Evolutionary conservation across 2,329 filamentous ascomycete genomes (phyloP).

Genomic region (Phoma herbarum): DNA sequence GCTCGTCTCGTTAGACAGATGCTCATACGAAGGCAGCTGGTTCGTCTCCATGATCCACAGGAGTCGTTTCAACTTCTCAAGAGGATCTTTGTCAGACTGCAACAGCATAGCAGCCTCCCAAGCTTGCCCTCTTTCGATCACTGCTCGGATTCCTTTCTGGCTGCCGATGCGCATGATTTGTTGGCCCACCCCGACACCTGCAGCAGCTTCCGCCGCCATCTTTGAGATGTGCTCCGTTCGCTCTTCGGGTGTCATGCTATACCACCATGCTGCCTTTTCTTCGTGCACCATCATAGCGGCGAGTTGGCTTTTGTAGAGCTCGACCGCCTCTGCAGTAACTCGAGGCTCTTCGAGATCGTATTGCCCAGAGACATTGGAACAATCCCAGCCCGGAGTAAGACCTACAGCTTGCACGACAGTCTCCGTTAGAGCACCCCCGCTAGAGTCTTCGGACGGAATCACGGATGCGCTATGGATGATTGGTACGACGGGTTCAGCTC

Average conservation of each 20-base stretch:
- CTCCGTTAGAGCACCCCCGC: not conserved
- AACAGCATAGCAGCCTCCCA: slow-evolving; percentile 31
- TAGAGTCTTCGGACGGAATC: not conserved
- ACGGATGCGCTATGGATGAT: not conserved
- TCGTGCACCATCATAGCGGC: not conserved
- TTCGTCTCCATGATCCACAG: slow-evolving; percentile 29
- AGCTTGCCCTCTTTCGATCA: slow-evolving; percentile 21
- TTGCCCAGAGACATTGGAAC: not conserved
- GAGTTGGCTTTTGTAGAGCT: slow-evolving; percentile 11
- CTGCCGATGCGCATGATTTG: slow-evolving; percentile 22
- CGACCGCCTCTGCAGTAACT: slow-evolving; percentile 2
- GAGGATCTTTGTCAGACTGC: slow-evolving; percentile 23
- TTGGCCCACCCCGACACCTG: slow-evolving; percentile 9
- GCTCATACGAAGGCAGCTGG: slow-evolving; percentile 34
- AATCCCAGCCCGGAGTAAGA: not conserved
- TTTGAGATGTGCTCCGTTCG: slow-evolving; percentile 9
- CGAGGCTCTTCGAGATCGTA: not conserved
- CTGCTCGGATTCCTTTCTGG: slow-evolving; percentile 26
- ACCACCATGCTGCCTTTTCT: slow-evolving; percentile 15
- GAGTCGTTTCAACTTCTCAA: slow-evolving; percentile 28
- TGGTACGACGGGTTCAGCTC: not conserved
- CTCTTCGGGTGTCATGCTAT: slow-evolving; percentile 8
- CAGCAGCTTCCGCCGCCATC: slow-evolving; percentile 7
- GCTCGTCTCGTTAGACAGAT: slow-evolving; percentile 35
- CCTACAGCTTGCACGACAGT: not conserved